Percentiles rank a stretch among this genome's conserved stretches.
Evolutionary conservation across 495 filamentous ascomycete species (phyloP).

Genomic region (Lichina pygmaea): DNA sequence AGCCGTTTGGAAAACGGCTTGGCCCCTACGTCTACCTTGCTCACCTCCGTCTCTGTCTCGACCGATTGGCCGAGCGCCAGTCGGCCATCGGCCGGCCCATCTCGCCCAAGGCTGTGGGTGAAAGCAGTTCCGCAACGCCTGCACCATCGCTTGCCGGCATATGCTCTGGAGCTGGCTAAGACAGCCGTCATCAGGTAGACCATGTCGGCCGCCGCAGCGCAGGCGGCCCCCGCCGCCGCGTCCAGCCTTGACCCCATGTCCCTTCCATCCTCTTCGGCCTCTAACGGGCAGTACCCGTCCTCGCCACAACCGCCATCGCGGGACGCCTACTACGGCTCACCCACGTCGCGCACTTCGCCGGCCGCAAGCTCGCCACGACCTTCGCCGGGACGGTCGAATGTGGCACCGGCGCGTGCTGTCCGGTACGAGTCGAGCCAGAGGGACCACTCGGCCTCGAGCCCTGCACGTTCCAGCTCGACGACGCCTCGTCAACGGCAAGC

Average conservation of each 20-base stretch:
- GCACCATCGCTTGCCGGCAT: too few relatives aligned
- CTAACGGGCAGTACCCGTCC: background rate
- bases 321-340: background rate
- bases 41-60: too few relatives aligned
- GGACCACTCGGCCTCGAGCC: background rate
- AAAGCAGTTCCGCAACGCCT: too few relatives aligned
- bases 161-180: background rate
- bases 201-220: background rate
- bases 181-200: background rate
- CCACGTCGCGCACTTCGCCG: background rate
- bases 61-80: too few relatives aligned
- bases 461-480: too few relatives aligned
- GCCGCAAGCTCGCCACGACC: background rate
- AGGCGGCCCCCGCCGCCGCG: background rate
- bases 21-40: too few relatives aligned
- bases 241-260: background rate
- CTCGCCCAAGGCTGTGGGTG: too few relatives aligned
- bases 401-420: background rate
- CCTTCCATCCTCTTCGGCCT: background rate
- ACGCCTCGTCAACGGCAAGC: background rate
- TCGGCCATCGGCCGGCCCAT: too few relatives aligned
- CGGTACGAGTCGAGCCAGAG: background rate
- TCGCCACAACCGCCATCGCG: background rate
- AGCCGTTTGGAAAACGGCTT: too few relatives aligned
- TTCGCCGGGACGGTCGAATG: background rate